Percentiles rank a stretch among this genome's conserved stretches.
These are phyloP conservation scores for Triangularia setosa DNA, from an alignment of 2,329 filamentous ascomycete genomes.

Conservation along the genomic window DNA sequence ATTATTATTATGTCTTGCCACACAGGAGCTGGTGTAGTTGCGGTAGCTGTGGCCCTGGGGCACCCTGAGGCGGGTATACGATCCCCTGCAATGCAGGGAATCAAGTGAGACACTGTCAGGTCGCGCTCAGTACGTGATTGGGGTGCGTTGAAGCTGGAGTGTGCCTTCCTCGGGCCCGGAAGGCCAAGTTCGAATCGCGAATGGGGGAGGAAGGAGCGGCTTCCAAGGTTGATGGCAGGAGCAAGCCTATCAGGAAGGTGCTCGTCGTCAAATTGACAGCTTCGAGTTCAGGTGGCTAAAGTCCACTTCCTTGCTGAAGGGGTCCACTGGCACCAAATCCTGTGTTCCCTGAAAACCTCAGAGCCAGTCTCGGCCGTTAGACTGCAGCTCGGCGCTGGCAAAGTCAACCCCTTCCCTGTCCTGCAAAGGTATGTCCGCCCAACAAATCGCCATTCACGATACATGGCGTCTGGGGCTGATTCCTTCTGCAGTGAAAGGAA, in stretches of 20 bases:
- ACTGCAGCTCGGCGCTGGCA: conserved; percentile 7
- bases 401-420: neutral
- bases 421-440: conserved; percentile 1
- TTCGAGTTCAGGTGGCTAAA: neutral
- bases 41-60: neutral
- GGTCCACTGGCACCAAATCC: neutral
- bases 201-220: neutral
- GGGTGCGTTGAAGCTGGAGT: neutral
- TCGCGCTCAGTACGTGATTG: neutral
- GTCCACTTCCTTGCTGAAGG: neutral
- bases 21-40: neutral
- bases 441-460: neutral
- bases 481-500: neutral
- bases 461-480: conserved; percentile 2
- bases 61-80: neutral
- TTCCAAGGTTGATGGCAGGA: neutral
- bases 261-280: neutral
- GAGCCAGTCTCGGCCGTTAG: conserved; percentile 21
- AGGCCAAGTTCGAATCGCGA: neutral
- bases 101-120: conserved; percentile 5
- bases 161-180: neutral
- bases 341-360: conserved; percentile 9
- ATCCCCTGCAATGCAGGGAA: neutral
- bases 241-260: neutral
- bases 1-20: conserved; percentile 5